Base-by-base conservation (phyloP, 768 basidiomycete genomes). In the Trametes cinnabarina region DNA sequence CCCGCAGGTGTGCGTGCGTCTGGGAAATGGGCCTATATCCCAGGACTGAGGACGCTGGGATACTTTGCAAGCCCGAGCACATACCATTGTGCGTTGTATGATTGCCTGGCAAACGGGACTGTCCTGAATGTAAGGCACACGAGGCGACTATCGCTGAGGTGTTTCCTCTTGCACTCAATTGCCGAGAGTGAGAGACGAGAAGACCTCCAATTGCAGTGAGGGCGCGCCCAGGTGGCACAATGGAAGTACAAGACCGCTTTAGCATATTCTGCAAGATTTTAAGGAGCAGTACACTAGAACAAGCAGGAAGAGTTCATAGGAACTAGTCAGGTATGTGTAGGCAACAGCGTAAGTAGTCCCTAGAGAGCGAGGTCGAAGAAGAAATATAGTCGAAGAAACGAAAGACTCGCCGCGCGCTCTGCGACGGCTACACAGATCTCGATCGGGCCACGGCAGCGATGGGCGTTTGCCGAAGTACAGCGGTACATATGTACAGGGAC, bases 1-100 rank as follows among this genome's bases (percentile, higher is more conserved):
- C 15, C 65, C 65, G 34, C 68, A 68, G 20, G 59, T 68, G 37
- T 70, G 69, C 37, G 68, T 66, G 20, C 66, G 64, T 23, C 44
- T 61, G 17, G 65, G 66, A 42, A 63, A 69, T 12, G 66, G 68
- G 6, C 53, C 69, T 70, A 41, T 6, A 20, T 43, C 30, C 3
- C 11, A 4, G 11, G 12, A 12, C 30, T 32, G 30, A 32, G 12
- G 30, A 12, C 12, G 12, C 30, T 7, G 6, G 7, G 12, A 32
- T 32, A 12, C 7, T 12, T 7, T 12, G 7, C 30, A 32, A 32
- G 30, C 30, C 7, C 12, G 30, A 32, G 2, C n/a, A 46, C 32
- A 20, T 46, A 54, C 52, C 52, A 22, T 23, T 44, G 30, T 44
- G 43, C 2, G 52, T 43, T 3, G 23, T 32, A 9, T 54, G 32